Evolutionary conservation across 2,329 filamentous ascomycete genomes (phyloP).

Genomic region (Peltaster fructicola): DNA sequence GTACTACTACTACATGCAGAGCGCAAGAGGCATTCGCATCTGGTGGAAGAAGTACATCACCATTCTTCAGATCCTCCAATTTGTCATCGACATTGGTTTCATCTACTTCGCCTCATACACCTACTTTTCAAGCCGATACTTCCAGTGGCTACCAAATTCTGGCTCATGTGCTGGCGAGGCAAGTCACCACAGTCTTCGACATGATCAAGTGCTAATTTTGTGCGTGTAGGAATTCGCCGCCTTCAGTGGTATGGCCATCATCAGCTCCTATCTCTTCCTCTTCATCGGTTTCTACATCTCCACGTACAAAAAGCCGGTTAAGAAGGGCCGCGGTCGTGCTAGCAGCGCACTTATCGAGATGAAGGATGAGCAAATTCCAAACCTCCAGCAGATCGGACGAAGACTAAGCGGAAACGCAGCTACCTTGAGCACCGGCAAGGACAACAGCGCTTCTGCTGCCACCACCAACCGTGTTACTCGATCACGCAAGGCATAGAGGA

Average conservation of each 20-base stretch:
- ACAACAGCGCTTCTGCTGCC: conserved; percentile 20
- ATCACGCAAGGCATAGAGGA: conserved; percentile 54
- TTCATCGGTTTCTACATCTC: conserved; percentile 99
- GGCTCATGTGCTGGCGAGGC: conserved; percentile 86
- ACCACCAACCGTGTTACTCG: conserved; percentile 43
- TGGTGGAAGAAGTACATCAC: conserved; percentile 99
- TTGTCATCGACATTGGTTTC: conserved; percentile 92
- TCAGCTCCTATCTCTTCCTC: conserved; percentile 88
- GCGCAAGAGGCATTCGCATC: conserved; percentile 80
- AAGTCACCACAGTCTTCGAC: too few species aligned
- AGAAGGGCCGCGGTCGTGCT: conserved; percentile 55
- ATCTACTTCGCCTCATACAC: conserved; percentile 99
- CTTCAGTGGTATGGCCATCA: conserved; percentile 75
- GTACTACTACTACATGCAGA: conserved; percentile 99
- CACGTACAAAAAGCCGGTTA: conserved; percentile 77
- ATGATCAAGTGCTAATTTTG: too few species aligned
- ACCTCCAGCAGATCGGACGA: conserved; percentile 34
- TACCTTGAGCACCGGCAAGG: conserved; percentile 20
- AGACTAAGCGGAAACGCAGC: conserved; percentile 28
- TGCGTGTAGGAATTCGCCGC: conserved; percentile 95
- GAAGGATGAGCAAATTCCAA: conserved; percentile 50
- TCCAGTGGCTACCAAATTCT: conserved; percentile 61
- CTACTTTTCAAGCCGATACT: conserved; percentile 90
- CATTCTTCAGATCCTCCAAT: conserved; percentile 89
- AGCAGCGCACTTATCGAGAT: conserved; percentile 78